Conservation (phyloP, 306 rosid species). For the Herpetospermum pedunculosum region DNA sequence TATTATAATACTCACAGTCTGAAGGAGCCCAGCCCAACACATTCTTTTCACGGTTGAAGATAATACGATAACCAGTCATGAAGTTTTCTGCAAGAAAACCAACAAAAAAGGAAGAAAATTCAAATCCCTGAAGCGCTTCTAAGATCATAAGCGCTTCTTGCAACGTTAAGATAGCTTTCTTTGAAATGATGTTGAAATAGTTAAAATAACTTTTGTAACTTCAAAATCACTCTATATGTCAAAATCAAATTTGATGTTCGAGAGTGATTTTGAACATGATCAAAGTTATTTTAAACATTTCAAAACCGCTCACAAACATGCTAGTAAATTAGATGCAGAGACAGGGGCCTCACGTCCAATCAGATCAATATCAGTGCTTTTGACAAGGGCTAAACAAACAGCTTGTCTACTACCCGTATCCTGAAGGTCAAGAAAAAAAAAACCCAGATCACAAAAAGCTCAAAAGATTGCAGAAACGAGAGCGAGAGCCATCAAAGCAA, state of each 20-base stretch:
- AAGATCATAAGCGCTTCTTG: background rate
- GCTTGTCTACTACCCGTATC: background rate
- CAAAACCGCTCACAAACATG: no score
- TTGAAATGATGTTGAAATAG: no score
- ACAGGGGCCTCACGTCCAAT: constrained; percentile 75
- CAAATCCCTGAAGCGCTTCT: no score
- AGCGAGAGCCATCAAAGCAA: background rate
- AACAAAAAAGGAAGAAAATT: no score
- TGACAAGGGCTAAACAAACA: constrained; percentile 46
- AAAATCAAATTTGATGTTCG: no score
- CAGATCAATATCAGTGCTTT: constrained; percentile 42
- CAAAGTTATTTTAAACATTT: no score
- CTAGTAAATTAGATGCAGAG: background rate
- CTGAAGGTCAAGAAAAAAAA: constrained; percentile 25
- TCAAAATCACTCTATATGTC: no score
- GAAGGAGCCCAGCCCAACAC: constrained; percentile 64
- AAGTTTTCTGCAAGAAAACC: constrained; percentile 60
- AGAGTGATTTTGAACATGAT: no score
- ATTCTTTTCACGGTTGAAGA: constrained; percentile 69
- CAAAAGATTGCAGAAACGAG: background rate
- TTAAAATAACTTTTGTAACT: no score
- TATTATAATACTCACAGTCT: constrained; percentile 55
- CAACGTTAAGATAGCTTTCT: no score
- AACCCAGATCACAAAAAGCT: constrained; percentile 7
- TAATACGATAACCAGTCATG: constrained; percentile 77